These are phyloP conservation scores for Carex scoparia DNA, from an alignment of 176 grass and related monocot genomes.

Conservation along the genomic window DNA sequence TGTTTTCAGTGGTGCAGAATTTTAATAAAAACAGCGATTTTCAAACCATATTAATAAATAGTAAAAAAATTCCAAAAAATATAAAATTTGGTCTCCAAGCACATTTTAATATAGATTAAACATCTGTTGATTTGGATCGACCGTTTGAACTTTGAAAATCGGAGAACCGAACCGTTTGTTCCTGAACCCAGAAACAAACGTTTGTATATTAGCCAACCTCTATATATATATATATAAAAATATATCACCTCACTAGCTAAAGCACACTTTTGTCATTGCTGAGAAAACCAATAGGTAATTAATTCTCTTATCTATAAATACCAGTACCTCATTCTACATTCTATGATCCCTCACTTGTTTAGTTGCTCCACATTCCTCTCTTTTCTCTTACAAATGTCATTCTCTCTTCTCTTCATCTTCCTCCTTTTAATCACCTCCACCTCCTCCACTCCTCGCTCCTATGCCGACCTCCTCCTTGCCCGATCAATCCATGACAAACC, in stretches of 20 bases:
- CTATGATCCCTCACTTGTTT: not conserved
- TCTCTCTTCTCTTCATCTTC: not conserved
- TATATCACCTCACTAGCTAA: not conserved
- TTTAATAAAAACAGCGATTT: too few relatives aligned
- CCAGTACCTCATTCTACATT: not conserved
- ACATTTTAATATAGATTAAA: too few relatives aligned
- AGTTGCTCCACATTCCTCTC: not conserved
- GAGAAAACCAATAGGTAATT: not conserved
- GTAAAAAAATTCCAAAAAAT: too few relatives aligned
- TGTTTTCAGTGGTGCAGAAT: too few relatives aligned
- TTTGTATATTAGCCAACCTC: too few relatives aligned
- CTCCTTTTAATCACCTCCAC: not conserved
- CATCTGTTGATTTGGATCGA: too few relatives aligned
- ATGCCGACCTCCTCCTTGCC: not conserved
- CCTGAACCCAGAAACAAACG: too few relatives aligned
- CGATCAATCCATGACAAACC: not conserved
- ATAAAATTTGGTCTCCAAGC: too few relatives aligned
- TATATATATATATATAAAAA: too few relatives aligned
- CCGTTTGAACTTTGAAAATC: too few relatives aligned
- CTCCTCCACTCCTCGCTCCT: not conserved
- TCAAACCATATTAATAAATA: too few relatives aligned
- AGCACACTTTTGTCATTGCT: not conserved
- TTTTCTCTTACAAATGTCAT: not conserved
- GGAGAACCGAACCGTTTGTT: too few relatives aligned
- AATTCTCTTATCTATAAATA: slow-evolving; percentile 4